These are phyloP conservation scores for Oryza meridionalis DNA, from an alignment of 176 grass and related monocot genomes.

Conservation along the genomic window DNA sequence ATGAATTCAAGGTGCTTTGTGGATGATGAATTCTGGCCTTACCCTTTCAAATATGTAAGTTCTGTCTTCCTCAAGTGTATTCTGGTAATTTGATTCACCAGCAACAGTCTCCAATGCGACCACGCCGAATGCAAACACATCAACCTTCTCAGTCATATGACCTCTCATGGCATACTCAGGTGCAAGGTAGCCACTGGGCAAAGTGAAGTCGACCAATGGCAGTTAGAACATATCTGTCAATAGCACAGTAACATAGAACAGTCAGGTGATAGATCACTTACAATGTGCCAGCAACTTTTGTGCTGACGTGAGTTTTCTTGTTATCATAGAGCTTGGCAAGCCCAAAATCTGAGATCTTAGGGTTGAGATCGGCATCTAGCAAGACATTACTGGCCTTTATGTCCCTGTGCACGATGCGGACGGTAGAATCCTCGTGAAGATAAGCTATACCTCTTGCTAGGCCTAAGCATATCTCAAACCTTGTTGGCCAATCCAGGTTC, in stretches of 20 bases:
- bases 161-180: conserved; percentile 78
- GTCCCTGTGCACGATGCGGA: conserved; percentile 74
- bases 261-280: conserved; percentile 36
- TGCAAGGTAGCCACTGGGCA: conserved; percentile 77
- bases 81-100: conserved; percentile 47
- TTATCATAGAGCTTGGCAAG: conserved; percentile 75
- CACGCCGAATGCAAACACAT: conserved; percentile 62
- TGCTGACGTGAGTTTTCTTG: conserved; percentile 70
- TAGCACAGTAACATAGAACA: neutral
- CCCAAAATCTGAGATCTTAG: conserved; percentile 84
- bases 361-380: conserved; percentile 64
- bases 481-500: conserved; percentile 58
- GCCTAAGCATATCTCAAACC: conserved; percentile 74
- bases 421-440: conserved; percentile 70
- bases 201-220: neutral
- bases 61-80: conserved; percentile 27
- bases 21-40: conserved; percentile 3
- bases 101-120: conserved; percentile 48
- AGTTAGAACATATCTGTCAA: neutral
- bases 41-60: conserved; percentile 72
- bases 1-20: neutral
- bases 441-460: conserved; percentile 71
- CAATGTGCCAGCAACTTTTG: conserved; percentile 76
- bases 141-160: conserved; percentile 63
- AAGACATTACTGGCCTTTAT: conserved; percentile 82